These are phyloP conservation scores for Canna indica DNA, from an alignment of 176 grass and related monocot species.

Conservation along the genomic window DNA sequence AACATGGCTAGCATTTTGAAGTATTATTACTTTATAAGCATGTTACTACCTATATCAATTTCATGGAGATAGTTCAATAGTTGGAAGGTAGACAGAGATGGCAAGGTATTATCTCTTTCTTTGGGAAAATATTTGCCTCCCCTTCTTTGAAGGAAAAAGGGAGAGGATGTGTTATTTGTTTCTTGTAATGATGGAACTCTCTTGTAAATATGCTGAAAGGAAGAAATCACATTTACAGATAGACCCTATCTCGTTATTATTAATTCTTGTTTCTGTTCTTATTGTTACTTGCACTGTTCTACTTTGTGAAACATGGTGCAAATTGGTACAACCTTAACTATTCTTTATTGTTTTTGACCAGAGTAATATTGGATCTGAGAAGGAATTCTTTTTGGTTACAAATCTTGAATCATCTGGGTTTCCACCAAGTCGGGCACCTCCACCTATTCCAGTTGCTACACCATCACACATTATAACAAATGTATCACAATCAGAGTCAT, in stretches of 20 bases:
- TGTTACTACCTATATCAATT: neutral
- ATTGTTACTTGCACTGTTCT: neutral
- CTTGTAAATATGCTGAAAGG: neutral
- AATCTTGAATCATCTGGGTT: slow-evolving; percentile 79
- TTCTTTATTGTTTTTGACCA: slow-evolving; percentile 19
- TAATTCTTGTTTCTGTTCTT: neutral
- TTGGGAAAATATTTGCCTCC: neutral
- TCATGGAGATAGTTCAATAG: neutral
- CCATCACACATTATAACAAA: slow-evolving; percentile 35
- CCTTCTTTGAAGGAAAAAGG: neutral
- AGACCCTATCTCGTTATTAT: neutral
- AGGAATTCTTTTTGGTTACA: slow-evolving; percentile 90
- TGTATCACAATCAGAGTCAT: slow-evolving; percentile 57
- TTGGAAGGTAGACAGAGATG: too few relatives aligned
- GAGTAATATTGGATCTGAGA: slow-evolving; percentile 56
- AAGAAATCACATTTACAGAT: neutral
- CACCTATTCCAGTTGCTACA: slow-evolving; percentile 50
- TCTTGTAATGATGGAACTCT: neutral
- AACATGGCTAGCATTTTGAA: neutral
- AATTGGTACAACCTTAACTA: neutral
- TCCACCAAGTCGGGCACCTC: slow-evolving; percentile 63
- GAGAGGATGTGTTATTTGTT: neutral
- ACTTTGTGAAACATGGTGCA: neutral
- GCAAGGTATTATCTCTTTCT: neutral
- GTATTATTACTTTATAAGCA: neutral